Evolutionary conservation across 1,284 basidiomycete genomes (phyloP).

Genomic region (Boletus subluridellus): DNA sequence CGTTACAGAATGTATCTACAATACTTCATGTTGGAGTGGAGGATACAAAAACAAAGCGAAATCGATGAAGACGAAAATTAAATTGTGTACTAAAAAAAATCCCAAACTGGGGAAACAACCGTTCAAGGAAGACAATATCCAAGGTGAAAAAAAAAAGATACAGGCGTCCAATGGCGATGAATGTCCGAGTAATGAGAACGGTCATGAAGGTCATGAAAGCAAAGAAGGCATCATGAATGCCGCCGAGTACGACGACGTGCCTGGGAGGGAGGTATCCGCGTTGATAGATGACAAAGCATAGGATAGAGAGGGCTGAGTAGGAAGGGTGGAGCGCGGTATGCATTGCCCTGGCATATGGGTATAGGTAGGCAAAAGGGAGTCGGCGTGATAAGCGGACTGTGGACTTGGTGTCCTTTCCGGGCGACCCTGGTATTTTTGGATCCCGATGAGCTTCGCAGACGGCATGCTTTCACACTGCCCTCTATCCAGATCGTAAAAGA

Average conservation of each 20-base stretch:
- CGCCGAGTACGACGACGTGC: constrained; percentile 30
- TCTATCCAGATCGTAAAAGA: constrained; percentile 66
- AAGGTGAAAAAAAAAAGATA: constrained; percentile 21
- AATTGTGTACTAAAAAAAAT: constrained; percentile 9
- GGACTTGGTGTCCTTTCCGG: constrained; percentile 33
- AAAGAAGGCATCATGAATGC: constrained; percentile 36
- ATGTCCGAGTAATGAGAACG: constrained; percentile 20
- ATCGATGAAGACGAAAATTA: constrained; percentile 24
- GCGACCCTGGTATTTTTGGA: constrained; percentile 46
- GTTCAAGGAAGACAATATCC: constrained; percentile 36
- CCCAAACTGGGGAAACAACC: constrained; percentile 18
- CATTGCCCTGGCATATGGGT: constrained; percentile 35
- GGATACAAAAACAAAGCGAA: constrained; percentile 24
- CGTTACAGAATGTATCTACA: constrained; percentile 35
- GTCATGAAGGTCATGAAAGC: constrained; percentile 34
- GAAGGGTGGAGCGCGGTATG: constrained; percentile 34
- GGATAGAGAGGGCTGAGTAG: constrained; percentile 33
- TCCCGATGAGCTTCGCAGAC: constrained; percentile 55
- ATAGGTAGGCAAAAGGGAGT: constrained; percentile 33
- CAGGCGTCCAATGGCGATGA: constrained; percentile 25
- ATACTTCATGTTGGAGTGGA: constrained; percentile 22
- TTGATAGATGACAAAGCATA: constrained; percentile 36
- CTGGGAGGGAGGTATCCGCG: constrained; percentile 25
- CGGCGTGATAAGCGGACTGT: constrained; percentile 30
- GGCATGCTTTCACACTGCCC: constrained; percentile 46